Evolutionary conservation across 2,329 filamentous ascomycete genomes (phyloP).

Genomic region (Colletotrichum limetticola): DNA sequence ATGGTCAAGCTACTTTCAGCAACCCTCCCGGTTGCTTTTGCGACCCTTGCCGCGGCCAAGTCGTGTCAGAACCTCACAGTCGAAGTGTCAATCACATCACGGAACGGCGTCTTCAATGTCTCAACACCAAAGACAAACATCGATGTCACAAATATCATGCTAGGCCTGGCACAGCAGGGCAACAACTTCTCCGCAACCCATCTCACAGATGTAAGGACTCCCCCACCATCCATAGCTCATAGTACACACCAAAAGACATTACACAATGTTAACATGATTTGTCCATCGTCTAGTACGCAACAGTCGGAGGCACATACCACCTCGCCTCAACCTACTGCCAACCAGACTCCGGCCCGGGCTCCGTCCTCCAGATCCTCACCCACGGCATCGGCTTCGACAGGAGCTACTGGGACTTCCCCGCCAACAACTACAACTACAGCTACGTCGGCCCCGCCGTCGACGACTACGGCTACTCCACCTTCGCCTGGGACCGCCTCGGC

Average conservation of each 20-base stretch:
- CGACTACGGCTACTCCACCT: constrained; percentile 65
- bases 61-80: constrained; percentile 63
- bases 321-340: constrained; percentile 71
- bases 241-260: not conserved
- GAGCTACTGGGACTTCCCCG: constrained; percentile 71
- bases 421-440: constrained; percentile 69
- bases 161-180: constrained; percentile 60
- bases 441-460: constrained; percentile 68
- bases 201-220: constrained; percentile 53
- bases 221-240: not conserved
- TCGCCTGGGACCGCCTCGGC: constrained; percentile 71
- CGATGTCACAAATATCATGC: constrained; percentile 66
- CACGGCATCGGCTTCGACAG: constrained; percentile 53
- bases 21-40: constrained; percentile 39
- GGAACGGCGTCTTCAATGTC: constrained; percentile 64
- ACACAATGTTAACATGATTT: not conserved
- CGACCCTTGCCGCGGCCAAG: constrained; percentile 45
- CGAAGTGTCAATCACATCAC: constrained; percentile 63
- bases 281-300: constrained; percentile 53
- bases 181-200: constrained; percentile 58
- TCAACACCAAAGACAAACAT: constrained; percentile 61
- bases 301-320: constrained; percentile 63
- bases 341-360: constrained; percentile 57
- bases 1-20: constrained; percentile 39
- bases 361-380: constrained; percentile 52